Percentiles rank a stretch among this genome's conserved stretches.
phyloP scores from a whole-genome alignment of 2,329 filamentous ascomycete genomes.

The Alternaria hordeiaustralica region DNA sequence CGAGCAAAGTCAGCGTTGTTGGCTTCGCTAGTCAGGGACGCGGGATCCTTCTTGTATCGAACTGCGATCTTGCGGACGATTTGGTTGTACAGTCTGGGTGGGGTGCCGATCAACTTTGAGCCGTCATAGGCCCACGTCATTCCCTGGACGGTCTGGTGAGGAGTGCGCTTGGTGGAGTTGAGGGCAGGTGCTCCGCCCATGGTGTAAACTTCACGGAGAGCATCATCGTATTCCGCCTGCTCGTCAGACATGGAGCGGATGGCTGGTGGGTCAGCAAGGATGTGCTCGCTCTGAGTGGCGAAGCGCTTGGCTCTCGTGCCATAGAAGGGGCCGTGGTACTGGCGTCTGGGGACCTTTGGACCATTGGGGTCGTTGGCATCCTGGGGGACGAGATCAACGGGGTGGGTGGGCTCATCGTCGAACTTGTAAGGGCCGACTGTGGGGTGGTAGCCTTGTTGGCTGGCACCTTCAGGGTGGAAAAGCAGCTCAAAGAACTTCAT shows the following conservation, averaged over 20 bases:
- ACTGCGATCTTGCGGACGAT: constrained; percentile 32
- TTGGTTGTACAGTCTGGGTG: constrained; percentile 24
- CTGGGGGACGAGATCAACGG: constrained; percentile 25
- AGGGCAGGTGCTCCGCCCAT: constrained; percentile 17
- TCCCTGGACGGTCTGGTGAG: constrained; percentile 16
- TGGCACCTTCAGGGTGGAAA: constrained; percentile 14
- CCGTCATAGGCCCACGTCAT: constrained; percentile 25
- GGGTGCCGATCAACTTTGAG: constrained; percentile 29
- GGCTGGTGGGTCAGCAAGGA: constrained; percentile 18
- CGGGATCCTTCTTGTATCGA: constrained; percentile 12
- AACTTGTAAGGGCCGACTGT: constrained; percentile 26
- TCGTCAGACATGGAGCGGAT: constrained; percentile 10
- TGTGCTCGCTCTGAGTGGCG: constrained; percentile 21
- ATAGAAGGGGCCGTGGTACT: constrained; percentile 32
- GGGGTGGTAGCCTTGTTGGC: constrained; percentile 22
- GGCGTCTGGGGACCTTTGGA: constrained; percentile 19
- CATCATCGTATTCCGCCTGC: constrained; percentile 20
- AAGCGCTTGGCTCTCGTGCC: constrained; percentile 29
- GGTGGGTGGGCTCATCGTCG: constrained; percentile 34
- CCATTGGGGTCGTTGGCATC: constrained; percentile 31
- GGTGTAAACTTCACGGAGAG: constrained; percentile 8
- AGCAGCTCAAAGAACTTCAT: constrained; percentile 26
- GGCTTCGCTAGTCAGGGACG: constrained; percentile 5
- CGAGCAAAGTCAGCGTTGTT: constrained; percentile 40
- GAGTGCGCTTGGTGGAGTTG: constrained; percentile 20